These are phyloP conservation scores for Apiospora malaysiana DNA, from an alignment of 2,329 filamentous ascomycete species.

Conservation along the genomic window DNA sequence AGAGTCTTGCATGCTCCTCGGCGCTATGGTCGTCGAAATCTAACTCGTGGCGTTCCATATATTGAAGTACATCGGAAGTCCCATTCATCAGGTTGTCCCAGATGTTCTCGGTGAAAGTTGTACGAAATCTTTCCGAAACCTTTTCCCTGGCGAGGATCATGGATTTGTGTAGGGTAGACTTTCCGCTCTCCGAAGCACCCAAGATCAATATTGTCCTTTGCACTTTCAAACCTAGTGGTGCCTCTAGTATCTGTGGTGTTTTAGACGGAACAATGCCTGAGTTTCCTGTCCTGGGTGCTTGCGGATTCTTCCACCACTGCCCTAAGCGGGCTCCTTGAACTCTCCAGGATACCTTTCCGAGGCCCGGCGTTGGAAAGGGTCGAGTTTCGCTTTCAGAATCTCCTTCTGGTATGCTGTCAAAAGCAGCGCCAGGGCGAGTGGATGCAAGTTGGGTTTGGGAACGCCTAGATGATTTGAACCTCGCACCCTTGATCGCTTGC, in stretches of 20 bases:
- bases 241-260: too few species aligned
- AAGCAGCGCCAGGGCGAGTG: neutral
- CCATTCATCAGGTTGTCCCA: neutral
- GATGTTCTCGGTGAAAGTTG: neutral
- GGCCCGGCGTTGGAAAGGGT: neutral
- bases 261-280: too few species aligned
- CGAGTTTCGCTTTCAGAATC: neutral
- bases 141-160: neutral
- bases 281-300: neutral
- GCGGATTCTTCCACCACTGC: neutral
- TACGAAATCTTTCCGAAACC: neutral
- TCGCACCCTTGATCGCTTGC: neutral
- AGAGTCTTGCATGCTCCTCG: too few species aligned
- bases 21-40: neutral
- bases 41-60: neutral
- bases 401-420: neutral
- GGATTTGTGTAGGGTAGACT: neutral
- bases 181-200: neutral
- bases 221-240: neutral
- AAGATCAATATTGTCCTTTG: neutral
- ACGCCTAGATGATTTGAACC: neutral
- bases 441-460: neutral
- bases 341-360: neutral
- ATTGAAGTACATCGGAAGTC: neutral
- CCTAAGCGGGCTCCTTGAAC: neutral